Evolutionary conservation across 2,329 filamentous ascomycete genomes (phyloP).

Genomic region (Coniochaeta sp.): DNA sequence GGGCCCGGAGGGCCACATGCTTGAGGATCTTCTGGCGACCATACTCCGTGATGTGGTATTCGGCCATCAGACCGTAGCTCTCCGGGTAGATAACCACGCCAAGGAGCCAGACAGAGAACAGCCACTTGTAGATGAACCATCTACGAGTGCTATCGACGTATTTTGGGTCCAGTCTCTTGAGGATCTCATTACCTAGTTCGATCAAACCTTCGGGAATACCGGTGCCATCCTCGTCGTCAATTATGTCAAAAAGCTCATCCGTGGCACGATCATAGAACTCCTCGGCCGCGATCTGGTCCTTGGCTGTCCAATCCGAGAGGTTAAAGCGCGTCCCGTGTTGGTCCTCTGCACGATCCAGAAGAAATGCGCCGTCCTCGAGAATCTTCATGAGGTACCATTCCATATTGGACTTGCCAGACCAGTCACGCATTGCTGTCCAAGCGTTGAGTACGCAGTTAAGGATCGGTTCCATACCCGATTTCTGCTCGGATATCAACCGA

Average conservation of each 20-base stretch:
- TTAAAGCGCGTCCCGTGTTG: constrained; percentile 66
- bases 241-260: constrained; percentile 71
- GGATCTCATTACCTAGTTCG: constrained; percentile 76
- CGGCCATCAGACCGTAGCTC: constrained; percentile 69
- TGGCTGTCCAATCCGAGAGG: constrained; percentile 64
- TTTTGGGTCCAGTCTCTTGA: constrained; percentile 67
- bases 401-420: constrained; percentile 83
- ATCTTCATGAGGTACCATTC: constrained; percentile 95
- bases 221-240: constrained; percentile 77
- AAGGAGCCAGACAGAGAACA: constrained; percentile 81
- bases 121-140: constrained; percentile 85
- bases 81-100: constrained; percentile 85
- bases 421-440: constrained; percentile 80
- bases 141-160: constrained; percentile 68
- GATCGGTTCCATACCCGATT: constrained; percentile 70
- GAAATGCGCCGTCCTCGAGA: constrained; percentile 83
- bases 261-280: constrained; percentile 84
- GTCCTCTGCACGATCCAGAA: constrained; percentile 79
- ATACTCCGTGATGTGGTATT: constrained; percentile 88
- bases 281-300: constrained; percentile 75
- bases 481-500: constrained; percentile 70
- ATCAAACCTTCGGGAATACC: constrained; percentile 82
- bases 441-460: constrained; percentile 79
- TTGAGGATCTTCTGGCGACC: constrained; percentile 75
- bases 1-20: constrained; percentile 73